These are phyloP conservation scores for Boletus pseudo-olivaceus DNA, from an alignment of 768 basidiomycete genomes.

Conservation along the genomic window DNA sequence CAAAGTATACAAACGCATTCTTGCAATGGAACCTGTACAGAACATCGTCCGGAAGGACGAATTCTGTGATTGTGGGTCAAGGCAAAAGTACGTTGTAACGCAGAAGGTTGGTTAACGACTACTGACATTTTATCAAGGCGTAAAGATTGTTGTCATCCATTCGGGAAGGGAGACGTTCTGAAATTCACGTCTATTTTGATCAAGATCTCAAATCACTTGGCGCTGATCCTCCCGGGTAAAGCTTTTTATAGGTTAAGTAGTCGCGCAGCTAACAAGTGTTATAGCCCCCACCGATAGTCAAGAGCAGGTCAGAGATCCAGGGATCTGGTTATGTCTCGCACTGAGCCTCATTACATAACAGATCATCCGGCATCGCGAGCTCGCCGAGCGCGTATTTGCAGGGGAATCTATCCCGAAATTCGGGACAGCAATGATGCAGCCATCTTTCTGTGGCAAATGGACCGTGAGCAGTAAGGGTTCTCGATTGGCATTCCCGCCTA, in stretches of 20 bases:
- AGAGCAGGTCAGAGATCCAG: constrained; percentile 51
- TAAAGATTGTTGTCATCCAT: constrained; percentile 54
- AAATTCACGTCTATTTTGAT: constrained; percentile 79
- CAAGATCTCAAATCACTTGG: constrained; percentile 87
- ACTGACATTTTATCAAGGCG: constrained; percentile 39
- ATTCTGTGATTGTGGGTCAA: constrained; percentile 66
- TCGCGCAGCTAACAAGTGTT: not conserved
- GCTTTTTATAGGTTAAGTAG: not conserved
- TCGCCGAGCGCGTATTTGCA: constrained; percentile 62
- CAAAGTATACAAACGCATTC: constrained; percentile 66
- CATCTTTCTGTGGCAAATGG: constrained; percentile 84
- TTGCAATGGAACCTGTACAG: constrained; percentile 63
- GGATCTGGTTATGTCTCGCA: not conserved
- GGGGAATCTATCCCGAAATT: constrained; percentile 54
- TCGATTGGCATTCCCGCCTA: not conserved
- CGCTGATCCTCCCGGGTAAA: constrained; percentile 76
- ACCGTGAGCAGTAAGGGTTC: constrained; percentile 43
- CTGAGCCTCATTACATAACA: constrained; percentile 12
- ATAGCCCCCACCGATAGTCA: constrained; percentile 64
- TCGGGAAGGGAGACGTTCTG: constrained; percentile 54
- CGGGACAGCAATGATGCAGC: constrained; percentile 57
- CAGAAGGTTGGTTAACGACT: not conserved
- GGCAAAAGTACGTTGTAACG: constrained; percentile 43
- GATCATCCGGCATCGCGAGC: constrained; percentile 55
- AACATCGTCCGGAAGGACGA: constrained; percentile 71